Evolutionary conservation across 805 yeast species (phyloP), one percentile per base, ranked within the genome.

Genomic region (Wickerhamiella occidentalis): DNA sequence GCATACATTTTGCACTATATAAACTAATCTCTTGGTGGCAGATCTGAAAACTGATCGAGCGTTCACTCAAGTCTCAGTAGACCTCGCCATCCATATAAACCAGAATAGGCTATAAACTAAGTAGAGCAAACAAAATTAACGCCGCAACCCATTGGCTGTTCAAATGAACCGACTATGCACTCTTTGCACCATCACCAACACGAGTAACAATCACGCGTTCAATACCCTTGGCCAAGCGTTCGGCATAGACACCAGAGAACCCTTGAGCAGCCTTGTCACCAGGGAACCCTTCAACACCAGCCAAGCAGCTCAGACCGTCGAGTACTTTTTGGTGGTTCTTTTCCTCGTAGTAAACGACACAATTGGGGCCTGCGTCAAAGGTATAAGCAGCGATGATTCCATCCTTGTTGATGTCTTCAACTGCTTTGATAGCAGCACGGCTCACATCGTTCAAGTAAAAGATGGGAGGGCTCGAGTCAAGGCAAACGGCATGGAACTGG

Each of bases 331-430:
- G 58, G 67, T 87, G 95, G 66, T 90, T 77, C 60, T 79, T 72
- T 56, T 75, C 75, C 62, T 81, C 79, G 64, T 92, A 92, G 69
- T 92, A 92, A 53, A 92, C 76, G 41, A 92, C 99, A 18, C 96
- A 95, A 68, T 92, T 92, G 67, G 99, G 98, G 63, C 99, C 99
- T 28, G 99, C 99, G 66, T 92, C 99, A 62, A 83, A 92, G 1
- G 99, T 92, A 67, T 92, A 92, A 35, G 97, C 97, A 11, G 95
- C 98, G 49, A 90, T 74, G 11, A 75, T 74, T 30, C 76, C 79
- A 3, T 64, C 56, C 55, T 74, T 80, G 62, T 92, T 92, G 63
- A 92, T 77, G 49, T 73, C 69, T 65, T 92, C 94, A 44, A 87
- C 75, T 46, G 85, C 70, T 58, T 82, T 83, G 55, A 88, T 82